These are phyloP conservation scores for Aspergillus candidus DNA, from an alignment of 2,329 filamentous ascomycete genomes.

Conservation along the genomic window DNA sequence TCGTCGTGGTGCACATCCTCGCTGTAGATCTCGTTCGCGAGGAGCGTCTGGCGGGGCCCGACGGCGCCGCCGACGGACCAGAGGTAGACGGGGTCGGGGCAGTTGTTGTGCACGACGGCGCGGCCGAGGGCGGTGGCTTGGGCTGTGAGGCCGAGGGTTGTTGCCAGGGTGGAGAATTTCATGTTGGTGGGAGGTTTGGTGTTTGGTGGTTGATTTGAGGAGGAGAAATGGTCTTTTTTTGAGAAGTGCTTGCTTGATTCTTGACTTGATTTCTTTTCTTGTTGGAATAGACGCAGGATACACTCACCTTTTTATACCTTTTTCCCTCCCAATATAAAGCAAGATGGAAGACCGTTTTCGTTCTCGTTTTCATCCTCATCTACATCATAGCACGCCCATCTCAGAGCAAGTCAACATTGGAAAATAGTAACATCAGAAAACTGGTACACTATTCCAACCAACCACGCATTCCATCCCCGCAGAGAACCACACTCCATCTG, in stretches of 20 bases:
- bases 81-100: slow-evolving; percentile 31
- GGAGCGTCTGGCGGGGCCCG: slow-evolving; percentile 25
- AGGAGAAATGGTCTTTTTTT: not conserved
- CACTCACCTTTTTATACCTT: too few species aligned
- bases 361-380: too few species aligned
- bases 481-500: not conserved
- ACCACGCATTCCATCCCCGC: not conserved
- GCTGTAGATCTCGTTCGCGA: slow-evolving; percentile 27
- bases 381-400: too few species aligned
- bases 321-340: too few species aligned
- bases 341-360: too few species aligned
- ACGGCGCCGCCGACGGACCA: slow-evolving; percentile 34
- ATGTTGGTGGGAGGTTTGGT: slow-evolving; percentile 17
- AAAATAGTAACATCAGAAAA: too few species aligned
- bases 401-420: too few species aligned
- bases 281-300: too few species aligned
- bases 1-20: slow-evolving; percentile 32
- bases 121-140: slow-evolving; percentile 31
- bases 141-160: slow-evolving; percentile 25
- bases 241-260: too few species aligned
- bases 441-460: too few species aligned
- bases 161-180: slow-evolving; percentile 24
- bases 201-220: not conserved
- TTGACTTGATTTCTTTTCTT: too few species aligned
- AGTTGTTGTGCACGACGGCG: slow-evolving; percentile 37